Evolutionary conservation across 2,329 filamentous ascomycete genomes (phyloP), one percentile per base, ranked within the genome.

Genomic region (Cladophialophora yegresii): DNA sequence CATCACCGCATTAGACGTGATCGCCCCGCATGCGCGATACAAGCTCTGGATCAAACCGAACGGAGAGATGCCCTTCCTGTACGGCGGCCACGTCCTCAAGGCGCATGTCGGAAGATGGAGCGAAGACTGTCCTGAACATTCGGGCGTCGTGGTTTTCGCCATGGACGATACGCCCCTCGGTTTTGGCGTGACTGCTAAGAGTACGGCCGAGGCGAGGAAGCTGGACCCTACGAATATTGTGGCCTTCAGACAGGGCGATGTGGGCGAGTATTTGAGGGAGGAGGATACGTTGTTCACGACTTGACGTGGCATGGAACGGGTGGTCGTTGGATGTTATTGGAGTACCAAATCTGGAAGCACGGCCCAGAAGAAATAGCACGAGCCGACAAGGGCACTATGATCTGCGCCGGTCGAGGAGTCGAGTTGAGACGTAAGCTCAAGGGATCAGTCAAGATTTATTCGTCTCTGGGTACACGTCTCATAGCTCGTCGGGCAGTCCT

Each of bases 31-130:
- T 77, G 93, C 93, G 51, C 84, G 95, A 65, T 96, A 96, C 81
- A 98, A 98, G 86, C 88, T 98, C 72, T 98, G 93, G 92, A 89
- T 99, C 71, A 96, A 96, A 79, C 85, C 88, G 65, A 98, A 98
- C 79, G 95, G 95, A 71, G 93, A 96, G 74, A 96, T 97, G 92
- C 93, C 95, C 0, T 98, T 96, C 77, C 80, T 99, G 54, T 99
- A 98, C 78, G 95, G 95, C 59, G 91, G 91, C 63, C 93, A 98
- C 77, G 84, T 96, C 58, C 86, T 96, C 71, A 91, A 91, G 77
- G 89, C 89, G 33, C 89, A 92, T 76, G 85, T 95, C 20, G 91
- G 91, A 22, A 81, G 92, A 67, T 93, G 90, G 88, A 90, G 87
- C 47, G 92, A 96, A 73, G 93, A 98, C 80, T 93, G 90, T 72